Base-by-base conservation (phyloP, 75 land plant genomes). In the Chamaecyparis obtusa region DNA sequence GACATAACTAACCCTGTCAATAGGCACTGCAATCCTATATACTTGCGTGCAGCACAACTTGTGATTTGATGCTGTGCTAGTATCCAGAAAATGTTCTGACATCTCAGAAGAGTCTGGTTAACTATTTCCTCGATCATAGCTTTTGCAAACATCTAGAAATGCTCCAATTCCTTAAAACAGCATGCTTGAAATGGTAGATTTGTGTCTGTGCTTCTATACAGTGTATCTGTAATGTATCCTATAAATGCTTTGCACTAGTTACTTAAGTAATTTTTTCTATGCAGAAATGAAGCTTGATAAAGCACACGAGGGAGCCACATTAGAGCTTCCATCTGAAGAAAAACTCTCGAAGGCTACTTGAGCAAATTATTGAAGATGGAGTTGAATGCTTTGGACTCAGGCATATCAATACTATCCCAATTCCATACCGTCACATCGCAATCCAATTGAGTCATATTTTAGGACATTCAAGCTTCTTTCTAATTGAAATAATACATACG, bases 321-420 rank as follows among this genome's bases (percentile, higher is more conserved):
- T 94, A n/a, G 96, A 95, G 85, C 51, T 94, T 41, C 94, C 96
- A 37, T 87, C 91, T 16, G 95, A 92, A 85, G 95, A 94, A 77
- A 44, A 87, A 49, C 86, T 94, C 17, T 83, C 85, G 36, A 92
- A 90, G 56, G 86, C 92, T 35, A 79, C 33, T 56, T 89, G 77
- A 90, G 46, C 39, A 39, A 6, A 19, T 78, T 19, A 78, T 78
- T 3, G n/a, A 78, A 41, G 81, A 41, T 21, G 9, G 17, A 39
- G 39, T 21, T 39, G 46, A 78, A 78, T 78, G n/a, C 69, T 39
- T 78, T 78, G 39, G 43, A 78, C 36, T 9, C 37, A 19, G 39
- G 81, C 21, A 37, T 39, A 41, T 10, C 81, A 78, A 39, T 78
- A 21, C 79, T 76, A 37, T 17, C 41, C 10, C 10, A 0, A 48